Conservation (phyloP, 2,329 filamentous ascomycete genomes). For the Orbilia blumenaviensis region DNA sequence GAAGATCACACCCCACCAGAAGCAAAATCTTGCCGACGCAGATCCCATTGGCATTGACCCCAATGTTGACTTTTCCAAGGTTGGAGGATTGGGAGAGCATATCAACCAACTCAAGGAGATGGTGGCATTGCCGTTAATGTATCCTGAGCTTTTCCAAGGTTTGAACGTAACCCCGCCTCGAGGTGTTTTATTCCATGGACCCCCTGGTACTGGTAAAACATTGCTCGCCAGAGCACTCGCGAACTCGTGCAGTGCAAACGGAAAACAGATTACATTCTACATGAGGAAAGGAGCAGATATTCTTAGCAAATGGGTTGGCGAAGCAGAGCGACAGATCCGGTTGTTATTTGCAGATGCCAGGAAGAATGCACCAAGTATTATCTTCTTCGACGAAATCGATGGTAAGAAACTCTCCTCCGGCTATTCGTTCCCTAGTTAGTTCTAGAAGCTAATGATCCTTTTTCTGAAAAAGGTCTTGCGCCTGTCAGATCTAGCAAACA, state of each 20-base stretch:
- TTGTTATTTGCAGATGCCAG: conserved; percentile 94
- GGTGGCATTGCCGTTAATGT: conserved; percentile 92
- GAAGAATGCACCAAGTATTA: conserved; percentile 96
- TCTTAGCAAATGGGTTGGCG: conserved; percentile 97
- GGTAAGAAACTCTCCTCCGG: conserved; percentile 64
- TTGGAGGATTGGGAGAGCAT: conserved; percentile 89
- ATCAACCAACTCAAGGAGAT: conserved; percentile 99
- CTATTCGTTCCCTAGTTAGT: neutral
- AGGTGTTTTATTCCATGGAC: conserved; percentile 95
- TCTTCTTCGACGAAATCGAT: conserved; percentile 99
- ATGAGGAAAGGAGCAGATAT: conserved; percentile 99
- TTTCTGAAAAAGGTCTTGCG: conserved; percentile 69
- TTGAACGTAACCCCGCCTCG: conserved; percentile 94
- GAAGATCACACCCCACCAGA: conserved; percentile 80
- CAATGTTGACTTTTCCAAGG: conserved; percentile 91
- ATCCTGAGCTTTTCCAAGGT: conserved; percentile 89
- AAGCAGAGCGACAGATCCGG: conserved; percentile 93
- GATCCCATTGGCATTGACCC: conserved; percentile 93
- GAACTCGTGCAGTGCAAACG: conserved; percentile 81
- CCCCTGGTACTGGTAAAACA: conserved; percentile 96
- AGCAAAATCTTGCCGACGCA: conserved; percentile 88
- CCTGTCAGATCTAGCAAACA: conserved; percentile 97
- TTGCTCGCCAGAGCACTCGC: conserved; percentile 92
- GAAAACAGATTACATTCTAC: conserved; percentile 96
- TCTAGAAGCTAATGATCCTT: neutral